Evolutionary conservation across 2,329 filamentous ascomycete species (phyloP), one percentile per base, ranked within the genome.

Genomic region (Fusarium burgessii): DNA sequence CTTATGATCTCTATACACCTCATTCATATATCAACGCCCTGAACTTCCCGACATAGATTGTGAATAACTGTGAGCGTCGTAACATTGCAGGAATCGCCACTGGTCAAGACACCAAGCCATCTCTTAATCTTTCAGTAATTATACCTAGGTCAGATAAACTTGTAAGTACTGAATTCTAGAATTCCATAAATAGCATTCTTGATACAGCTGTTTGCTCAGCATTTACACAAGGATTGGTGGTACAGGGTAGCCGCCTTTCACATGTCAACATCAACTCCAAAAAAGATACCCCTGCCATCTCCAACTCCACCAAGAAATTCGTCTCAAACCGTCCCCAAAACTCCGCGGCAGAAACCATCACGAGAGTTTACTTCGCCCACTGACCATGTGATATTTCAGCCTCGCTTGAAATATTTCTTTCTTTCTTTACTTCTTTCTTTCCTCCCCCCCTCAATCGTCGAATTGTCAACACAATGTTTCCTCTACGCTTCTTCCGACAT

Each of bases 301-400:
- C 43, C 70, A 70, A 52, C 66, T 60, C 59, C 57, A 55, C 61
- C 43, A 61, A 49, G 49, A 64, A 58, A 40, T 55, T 33, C 62
- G 38, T 55, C 50, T 54, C 8, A 50, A 50, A 46, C 62, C 77
- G 74, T 80, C 80, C 83, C 78, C 79, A 83, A 83, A 85, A 81
- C 77, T 85, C 77, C 84, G 82, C 82, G 35, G 83, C 80, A 85
- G 80, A 83, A 83, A 82, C 79, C 78, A 83, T 84, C 83, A 85
- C 83, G 81, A 80, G 63, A 61, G 60, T 45, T 54, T 58, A 41
- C 52, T 63, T 63, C 47, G 70, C 60, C 64, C 55, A 70, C 49
- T 62, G 66, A 60, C 66, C 70, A 76, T 78, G 78, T 69, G 70
- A 70, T 74, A 73, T 57, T 56, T 66, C 41, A 35, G 45, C 8